phyloP scores from a whole-genome alignment of 495 filamentous ascomycete genomes.

The Daldinia bambusicola region DNA sequence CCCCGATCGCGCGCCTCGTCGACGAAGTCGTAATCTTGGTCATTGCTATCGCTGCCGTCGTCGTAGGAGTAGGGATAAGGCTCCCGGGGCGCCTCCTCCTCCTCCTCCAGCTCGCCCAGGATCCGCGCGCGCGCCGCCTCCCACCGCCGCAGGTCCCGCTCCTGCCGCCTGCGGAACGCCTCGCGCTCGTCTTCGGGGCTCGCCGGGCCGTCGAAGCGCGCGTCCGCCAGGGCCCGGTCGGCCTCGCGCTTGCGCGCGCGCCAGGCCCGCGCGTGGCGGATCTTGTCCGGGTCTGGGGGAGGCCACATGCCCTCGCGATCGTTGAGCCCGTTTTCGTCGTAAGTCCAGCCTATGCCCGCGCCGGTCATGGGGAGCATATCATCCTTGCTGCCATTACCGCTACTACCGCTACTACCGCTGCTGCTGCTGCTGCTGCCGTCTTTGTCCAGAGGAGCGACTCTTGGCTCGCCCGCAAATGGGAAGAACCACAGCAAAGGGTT shows the following conservation, averaged over 20 bases:
- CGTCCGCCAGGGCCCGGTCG: constrained; percentile 17
- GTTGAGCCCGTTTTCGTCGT: constrained; percentile 89
- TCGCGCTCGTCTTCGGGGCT: constrained; percentile 58
- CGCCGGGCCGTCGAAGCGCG: constrained; percentile 65
- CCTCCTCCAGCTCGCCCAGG: constrained; percentile 56
- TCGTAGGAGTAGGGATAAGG: too few relatives aligned
- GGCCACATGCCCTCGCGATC: constrained; percentile 77
- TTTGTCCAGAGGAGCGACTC: constrained; percentile 21
- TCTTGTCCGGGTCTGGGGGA: constrained; percentile 87
- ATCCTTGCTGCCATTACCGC: neutral
- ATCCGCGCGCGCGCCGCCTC: constrained; percentile 39
- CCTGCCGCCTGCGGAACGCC: constrained; percentile 50
- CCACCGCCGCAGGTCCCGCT: constrained; percentile 43
- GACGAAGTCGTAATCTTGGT: constrained; percentile 37
- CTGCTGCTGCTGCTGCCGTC: neutral
- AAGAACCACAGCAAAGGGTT: constrained; percentile 59
- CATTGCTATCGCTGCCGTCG: too few relatives aligned
- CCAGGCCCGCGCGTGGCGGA: constrained; percentile 59
- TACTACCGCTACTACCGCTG: neutral
- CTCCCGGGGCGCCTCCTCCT: too few relatives aligned
- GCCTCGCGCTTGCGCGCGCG: constrained; percentile 47
- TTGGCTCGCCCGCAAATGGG: constrained; percentile 57
- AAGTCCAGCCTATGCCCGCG: constrained; percentile 67
- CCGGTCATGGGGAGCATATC: constrained; percentile 1
- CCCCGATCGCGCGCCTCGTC: constrained; percentile 45